Conservation (phyloP, 768 basidiomycete species). For the Tylopilus balloui region DNA sequence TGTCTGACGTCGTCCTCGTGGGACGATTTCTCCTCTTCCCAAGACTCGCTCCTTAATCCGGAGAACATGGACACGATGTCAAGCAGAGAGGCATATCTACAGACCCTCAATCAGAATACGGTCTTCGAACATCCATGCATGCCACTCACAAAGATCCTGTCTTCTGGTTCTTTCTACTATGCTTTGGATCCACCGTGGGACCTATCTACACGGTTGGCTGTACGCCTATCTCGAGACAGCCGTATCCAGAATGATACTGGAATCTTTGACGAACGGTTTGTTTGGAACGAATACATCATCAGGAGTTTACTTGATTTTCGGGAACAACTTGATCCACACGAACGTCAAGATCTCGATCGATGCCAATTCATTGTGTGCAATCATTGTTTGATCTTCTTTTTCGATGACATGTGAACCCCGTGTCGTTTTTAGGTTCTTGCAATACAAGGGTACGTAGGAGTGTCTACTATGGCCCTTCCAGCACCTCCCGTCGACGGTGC, state of each 20-base stretch:
- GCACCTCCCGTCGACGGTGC: conserved; percentile 71
- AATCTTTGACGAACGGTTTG: conserved; percentile 78
- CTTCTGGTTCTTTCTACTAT: conserved; percentile 92
- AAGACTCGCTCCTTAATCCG: conserved; percentile 51
- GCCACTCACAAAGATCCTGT: conserved; percentile 85
- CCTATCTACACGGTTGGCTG: conserved; percentile 75
- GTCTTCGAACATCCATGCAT: conserved; percentile 87
- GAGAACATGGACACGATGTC: conserved; percentile 48
- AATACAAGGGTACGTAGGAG: conserved; percentile 91
- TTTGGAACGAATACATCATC: conserved; percentile 94
- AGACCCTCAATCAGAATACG: conserved; percentile 38
- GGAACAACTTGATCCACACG: conserved; percentile 62
- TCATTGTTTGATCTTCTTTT: conserved; percentile 7
- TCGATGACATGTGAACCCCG: conserved; percentile 3
- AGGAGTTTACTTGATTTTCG: conserved; percentile 86
- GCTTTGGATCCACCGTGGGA: conserved; percentile 84
- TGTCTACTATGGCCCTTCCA: conserved; percentile 73
- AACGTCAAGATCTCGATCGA: conserved; percentile 70
- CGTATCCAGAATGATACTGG: conserved; percentile 44
- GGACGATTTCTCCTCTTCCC: conserved; percentile 64
- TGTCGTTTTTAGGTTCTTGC: conserved; percentile 59
- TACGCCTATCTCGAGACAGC: conserved; percentile 55
- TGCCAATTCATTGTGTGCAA: conserved; percentile 79
- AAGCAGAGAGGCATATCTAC: conserved; percentile 43
- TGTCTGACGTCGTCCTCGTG: conserved; percentile 78